phyloP scores from a whole-genome alignment of 2,329 filamentous ascomycete species.

The Colletotrichum sublineola region DNA sequence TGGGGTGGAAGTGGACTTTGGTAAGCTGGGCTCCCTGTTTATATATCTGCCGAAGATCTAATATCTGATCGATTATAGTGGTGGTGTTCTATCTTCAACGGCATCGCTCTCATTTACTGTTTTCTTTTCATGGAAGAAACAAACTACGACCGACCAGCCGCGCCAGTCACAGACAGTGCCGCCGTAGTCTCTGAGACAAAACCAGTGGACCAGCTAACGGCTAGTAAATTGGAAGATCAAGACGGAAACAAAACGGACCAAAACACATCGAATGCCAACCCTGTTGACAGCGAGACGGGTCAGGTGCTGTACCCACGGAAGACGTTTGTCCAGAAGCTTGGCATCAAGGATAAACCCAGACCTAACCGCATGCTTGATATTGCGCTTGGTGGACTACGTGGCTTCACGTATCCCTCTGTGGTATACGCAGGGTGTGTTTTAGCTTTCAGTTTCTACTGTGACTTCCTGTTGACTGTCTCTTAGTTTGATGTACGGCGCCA shows the following conservation, averaged over 20 bases:
- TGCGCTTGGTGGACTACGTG: conserved; percentile 49
- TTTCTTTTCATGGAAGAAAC: conserved; percentile 74
- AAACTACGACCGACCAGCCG: conserved; percentile 58
- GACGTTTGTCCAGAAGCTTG: conserved; percentile 52
- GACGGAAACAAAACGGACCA: not conserved
- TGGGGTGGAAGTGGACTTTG: conserved; percentile 59
- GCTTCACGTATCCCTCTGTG: conserved; percentile 49
- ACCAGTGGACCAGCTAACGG: not conserved
- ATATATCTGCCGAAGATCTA: not conserved
- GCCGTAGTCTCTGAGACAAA: not conserved
- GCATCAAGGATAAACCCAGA: conserved; percentile 51
- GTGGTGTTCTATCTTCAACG: conserved; percentile 57
- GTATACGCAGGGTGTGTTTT: conserved; percentile 55
- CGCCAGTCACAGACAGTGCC: not conserved
- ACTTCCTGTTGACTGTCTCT: too few species aligned
- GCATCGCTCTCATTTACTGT: conserved; percentile 52
- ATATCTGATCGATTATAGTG: conserved; percentile 44
- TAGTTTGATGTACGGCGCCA: conserved; percentile 51
- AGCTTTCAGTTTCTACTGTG: not conserved
- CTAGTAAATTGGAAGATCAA: not conserved
- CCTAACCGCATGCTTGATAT: conserved; percentile 55
- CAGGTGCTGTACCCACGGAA: conserved; percentile 52
- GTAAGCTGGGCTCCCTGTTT: not conserved
- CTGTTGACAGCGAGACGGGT: conserved; percentile 47
- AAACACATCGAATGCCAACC: not conserved